phyloP scores from a whole-genome alignment of 2,329 filamentous ascomycete genomes.

The Lojkania enalia region DNA sequence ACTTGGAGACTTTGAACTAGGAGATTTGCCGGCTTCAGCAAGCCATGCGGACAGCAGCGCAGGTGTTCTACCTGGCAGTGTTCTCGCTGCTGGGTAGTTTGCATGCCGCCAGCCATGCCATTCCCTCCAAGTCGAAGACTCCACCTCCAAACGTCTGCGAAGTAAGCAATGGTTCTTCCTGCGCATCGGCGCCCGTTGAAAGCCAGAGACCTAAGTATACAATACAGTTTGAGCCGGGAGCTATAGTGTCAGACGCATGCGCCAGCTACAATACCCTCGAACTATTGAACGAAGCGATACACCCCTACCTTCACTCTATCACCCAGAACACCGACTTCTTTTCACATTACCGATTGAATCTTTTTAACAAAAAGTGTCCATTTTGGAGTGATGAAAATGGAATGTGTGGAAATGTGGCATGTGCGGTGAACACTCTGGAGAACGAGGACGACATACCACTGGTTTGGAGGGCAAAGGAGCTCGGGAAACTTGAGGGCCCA shows the following conservation, averaged over 20 bases:
- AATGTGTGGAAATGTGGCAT: conserved; percentile 96
- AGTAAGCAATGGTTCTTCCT: conserved; percentile 50
- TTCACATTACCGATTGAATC: conserved; percentile 92
- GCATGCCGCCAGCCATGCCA: conserved; percentile 45
- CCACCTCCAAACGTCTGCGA: conserved; percentile 56
- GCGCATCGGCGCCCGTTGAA: conserved; percentile 17
- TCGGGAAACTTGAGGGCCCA: conserved; percentile 90
- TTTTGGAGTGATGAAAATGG: conserved; percentile 94
- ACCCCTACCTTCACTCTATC: conserved; percentile 76
- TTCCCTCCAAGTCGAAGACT: conserved; percentile 45
- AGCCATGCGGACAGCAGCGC: conserved; percentile 57
- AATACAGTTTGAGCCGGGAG: conserved; percentile 78
- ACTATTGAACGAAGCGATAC: conserved; percentile 74
- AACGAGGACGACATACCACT: conserved; percentile 91
- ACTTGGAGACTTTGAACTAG: conserved; percentile 28
- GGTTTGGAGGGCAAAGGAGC: conserved; percentile 88
- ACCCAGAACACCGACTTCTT: conserved; percentile 95
- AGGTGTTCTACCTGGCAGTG: conserved; percentile 64
- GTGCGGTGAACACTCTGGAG: conserved; percentile 91
- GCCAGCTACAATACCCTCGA: conserved; percentile 92
- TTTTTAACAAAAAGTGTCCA: conserved; percentile 92
- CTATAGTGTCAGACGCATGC: conserved; percentile 92
- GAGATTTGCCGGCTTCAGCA: conserved; percentile 6
- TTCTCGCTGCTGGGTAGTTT: conserved; percentile 60
- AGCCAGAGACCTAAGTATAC: conserved; percentile 35